These are phyloP conservation scores for Fusarium newnesense DNA, from an alignment of 2,329 filamentous ascomycete genomes.

Conservation along the genomic window DNA sequence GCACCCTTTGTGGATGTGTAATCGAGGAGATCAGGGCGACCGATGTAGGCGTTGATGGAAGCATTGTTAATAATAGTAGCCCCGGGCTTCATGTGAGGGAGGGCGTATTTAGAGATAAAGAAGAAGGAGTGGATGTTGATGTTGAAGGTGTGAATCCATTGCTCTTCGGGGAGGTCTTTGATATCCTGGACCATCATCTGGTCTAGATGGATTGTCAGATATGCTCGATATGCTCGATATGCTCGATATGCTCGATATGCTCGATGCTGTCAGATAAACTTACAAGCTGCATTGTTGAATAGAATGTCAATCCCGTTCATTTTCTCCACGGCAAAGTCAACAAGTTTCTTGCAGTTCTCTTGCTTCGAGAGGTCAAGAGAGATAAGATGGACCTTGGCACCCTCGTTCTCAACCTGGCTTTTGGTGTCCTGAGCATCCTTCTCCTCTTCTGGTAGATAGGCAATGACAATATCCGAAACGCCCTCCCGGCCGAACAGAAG, in stretches of 20 bases:
- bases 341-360: conserved; percentile 75
- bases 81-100: conserved; percentile 80
- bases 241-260: not conserved
- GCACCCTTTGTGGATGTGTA: conserved; percentile 85
- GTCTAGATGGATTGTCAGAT: conserved; percentile 36
- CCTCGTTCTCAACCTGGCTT: conserved; percentile 73
- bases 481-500: conserved; percentile 86
- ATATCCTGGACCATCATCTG: conserved; percentile 77
- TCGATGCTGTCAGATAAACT: conserved; percentile 48
- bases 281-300: conserved; percentile 79
- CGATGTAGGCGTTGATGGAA: conserved; percentile 85
- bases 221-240: not conserved
- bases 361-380: conserved; percentile 71
- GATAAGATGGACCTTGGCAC: conserved; percentile 72
- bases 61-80: conserved; percentile 86
- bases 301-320: conserved; percentile 79
- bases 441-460: conserved; percentile 80
- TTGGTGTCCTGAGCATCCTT: conserved; percentile 80
- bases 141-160: conserved; percentile 83
- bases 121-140: conserved; percentile 87
- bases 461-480: conserved; percentile 73
- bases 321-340: conserved; percentile 72
- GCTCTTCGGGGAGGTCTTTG: conserved; percentile 76
- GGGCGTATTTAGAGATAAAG: conserved; percentile 80
- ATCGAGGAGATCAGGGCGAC: conserved; percentile 81